phyloP scores from a whole-genome alignment of 2,329 filamentous ascomycete species.

The Neopestalotiopsis sp. region DNA sequence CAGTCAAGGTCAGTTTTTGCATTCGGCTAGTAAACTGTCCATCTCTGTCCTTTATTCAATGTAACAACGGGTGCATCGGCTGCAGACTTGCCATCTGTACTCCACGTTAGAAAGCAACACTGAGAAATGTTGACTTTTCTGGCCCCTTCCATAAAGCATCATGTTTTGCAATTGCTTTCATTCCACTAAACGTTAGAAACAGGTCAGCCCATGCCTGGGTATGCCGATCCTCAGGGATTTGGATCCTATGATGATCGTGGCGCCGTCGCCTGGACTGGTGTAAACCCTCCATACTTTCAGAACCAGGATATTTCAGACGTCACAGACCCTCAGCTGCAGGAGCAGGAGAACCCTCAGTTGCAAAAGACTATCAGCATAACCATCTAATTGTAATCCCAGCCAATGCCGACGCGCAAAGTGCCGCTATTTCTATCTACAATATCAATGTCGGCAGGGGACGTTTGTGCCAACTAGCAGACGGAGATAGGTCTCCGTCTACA shows the following conservation, averaged over 20 bases:
- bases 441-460: no score
- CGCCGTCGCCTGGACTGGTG: not conserved
- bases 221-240: slow-evolving; percentile 43
- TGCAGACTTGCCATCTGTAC: not conserved
- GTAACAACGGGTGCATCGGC: not conserved
- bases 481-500: no score
- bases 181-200: not conserved
- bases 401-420: no score
- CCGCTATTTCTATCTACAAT: no score
- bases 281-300: not conserved
- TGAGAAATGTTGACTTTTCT: no score
- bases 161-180: not conserved
- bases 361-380: not conserved
- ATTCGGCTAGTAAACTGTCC: not conserved
- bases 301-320: not conserved
- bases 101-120: not conserved
- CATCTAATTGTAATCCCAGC: not conserved
- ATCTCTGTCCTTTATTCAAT: not conserved
- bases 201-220: slow-evolving; percentile 27
- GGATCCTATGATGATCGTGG: slow-evolving; percentile 18
- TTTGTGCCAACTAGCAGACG: no score
- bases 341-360: not conserved
- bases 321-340: not conserved
- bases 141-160: no score
- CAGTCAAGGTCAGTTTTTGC: slow-evolving; percentile 24